Evolutionary conservation across 371 early-diverging fungal species (phyloP).

Genomic region (Lichtheimia hyalospora): DNA sequence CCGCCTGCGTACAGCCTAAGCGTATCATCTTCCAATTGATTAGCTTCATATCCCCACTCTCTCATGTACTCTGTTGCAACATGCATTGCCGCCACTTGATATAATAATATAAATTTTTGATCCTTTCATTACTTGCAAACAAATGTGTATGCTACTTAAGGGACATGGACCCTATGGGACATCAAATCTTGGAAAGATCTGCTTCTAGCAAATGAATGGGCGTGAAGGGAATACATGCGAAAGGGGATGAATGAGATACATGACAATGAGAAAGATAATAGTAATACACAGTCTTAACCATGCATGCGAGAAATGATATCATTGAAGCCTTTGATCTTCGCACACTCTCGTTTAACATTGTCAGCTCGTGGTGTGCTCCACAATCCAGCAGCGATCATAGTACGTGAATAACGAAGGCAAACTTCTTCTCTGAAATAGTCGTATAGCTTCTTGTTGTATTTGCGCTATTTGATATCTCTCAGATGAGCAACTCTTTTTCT

Average conservation of each 20-base stretch:
- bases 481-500: neutral
- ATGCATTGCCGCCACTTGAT: too few species aligned
- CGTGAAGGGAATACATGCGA: too few species aligned
- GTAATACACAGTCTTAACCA: neutral
- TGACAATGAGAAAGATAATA: too few species aligned
- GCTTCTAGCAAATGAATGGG: too few species aligned
- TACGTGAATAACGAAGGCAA: conserved; percentile 62
- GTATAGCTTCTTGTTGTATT: conserved; percentile 63
- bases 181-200: too few species aligned
- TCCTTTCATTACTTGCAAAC: too few species aligned
- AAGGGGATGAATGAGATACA: too few species aligned
- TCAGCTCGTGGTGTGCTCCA: conserved; percentile 47
- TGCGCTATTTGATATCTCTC: conserved; percentile 38
- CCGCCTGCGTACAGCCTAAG: conserved; percentile 32
- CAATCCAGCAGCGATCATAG: conserved; percentile 50
- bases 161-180: too few species aligned
- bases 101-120: too few species aligned
- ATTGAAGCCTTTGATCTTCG: conserved; percentile 51
- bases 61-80: too few species aligned
- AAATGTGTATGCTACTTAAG: too few species aligned
- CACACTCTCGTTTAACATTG: conserved; percentile 57
- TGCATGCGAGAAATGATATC: conserved; percentile 22
- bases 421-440: conserved; percentile 65
- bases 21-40: neutral
- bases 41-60: too few species aligned